Conservation (phyloP, 108 stramenopile genomes). For the Nannochloropsis gaditana region DNA sequence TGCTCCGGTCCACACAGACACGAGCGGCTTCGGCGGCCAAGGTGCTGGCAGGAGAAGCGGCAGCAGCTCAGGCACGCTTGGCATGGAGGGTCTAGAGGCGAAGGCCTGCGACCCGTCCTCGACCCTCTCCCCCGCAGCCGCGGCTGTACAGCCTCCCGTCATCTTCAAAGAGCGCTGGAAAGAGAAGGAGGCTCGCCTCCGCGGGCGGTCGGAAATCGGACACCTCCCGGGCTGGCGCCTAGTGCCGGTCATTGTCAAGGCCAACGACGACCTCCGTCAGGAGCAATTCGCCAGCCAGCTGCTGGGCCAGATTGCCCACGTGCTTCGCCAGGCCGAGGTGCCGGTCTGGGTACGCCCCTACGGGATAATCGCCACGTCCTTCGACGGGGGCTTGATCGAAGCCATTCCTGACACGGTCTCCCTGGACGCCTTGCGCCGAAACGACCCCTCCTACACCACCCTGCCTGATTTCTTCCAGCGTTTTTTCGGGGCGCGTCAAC, state of each 20-base stretch:
- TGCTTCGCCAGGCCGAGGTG: conserved; percentile 34
- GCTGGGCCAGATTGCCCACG: conserved; percentile 35
- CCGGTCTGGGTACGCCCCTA: conserved; percentile 45
- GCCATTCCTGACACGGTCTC: conserved; percentile 89
- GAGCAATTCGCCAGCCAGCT: conserved; percentile 49
- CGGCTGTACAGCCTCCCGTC: conserved; percentile 18
- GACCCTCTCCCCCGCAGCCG: neutral
- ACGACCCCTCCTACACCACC: conserved; percentile 68
- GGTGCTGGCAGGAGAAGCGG: neutral
- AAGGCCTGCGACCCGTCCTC: neutral
- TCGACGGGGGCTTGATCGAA: conserved; percentile 84
- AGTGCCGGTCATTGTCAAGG: conserved; percentile 53
- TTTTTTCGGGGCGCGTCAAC: conserved; percentile 59
- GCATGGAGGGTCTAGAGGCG: neutral
- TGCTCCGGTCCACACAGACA: too few species aligned
- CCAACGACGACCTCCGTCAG: conserved; percentile 54
- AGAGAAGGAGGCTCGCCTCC: conserved; percentile 77
- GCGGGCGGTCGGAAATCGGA: conserved; percentile 65
- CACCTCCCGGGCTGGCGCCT: conserved; percentile 45
- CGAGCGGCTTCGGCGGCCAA: neutral
- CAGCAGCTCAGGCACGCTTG: neutral
- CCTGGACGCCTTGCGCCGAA: conserved; percentile 77
- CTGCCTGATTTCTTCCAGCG: conserved; percentile 72
- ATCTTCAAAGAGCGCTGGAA: conserved; percentile 87
- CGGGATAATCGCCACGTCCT: conserved; percentile 47